Conservation (phyloP, 208 protist genomes). For the Leishmania tarentolae region DNA sequence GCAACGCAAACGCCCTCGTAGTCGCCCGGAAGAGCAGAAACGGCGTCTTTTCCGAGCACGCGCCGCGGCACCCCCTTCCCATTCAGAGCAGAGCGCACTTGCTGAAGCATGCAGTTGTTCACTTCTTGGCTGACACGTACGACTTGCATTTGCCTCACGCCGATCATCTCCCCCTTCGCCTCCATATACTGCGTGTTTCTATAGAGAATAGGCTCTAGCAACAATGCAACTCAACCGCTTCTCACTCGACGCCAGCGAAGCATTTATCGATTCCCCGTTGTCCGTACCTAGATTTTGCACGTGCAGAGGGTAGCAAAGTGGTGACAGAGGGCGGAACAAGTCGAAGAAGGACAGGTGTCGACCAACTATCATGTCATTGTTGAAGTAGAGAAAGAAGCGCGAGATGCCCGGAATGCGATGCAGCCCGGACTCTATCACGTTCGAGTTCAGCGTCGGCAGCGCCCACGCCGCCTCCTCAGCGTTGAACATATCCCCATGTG, state of each 20-base stretch:
- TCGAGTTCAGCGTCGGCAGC: constrained; percentile 47
- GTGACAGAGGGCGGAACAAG: constrained; percentile 47
- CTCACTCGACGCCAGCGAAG: neutral
- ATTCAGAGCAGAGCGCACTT: neutral
- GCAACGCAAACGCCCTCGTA: constrained; percentile 15
- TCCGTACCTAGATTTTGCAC: neutral
- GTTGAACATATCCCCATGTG: constrained; percentile 41
- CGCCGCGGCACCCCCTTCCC: too few relatives aligned
- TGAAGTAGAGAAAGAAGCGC: constrained; percentile 53
- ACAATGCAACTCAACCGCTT: neutral
- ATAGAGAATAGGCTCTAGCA: constrained; percentile 35
- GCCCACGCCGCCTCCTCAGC: constrained; percentile 27
- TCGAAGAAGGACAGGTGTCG: constrained; percentile 46
- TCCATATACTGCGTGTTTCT: constrained; percentile 9
- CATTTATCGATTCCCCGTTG: neutral
- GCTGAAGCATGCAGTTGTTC: constrained; percentile 14
- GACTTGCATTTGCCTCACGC: neutral
- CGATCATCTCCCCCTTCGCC: neutral
- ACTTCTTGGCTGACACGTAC: constrained; percentile 6
- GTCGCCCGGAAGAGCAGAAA: constrained; percentile 16
- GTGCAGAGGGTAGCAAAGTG: constrained; percentile 6
- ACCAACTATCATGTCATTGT: constrained; percentile 60
- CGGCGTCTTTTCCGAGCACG: neutral
- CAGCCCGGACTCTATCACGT: constrained; percentile 40
- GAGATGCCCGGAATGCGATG: constrained; percentile 47